A percentile compares a stretch with the other conserved stretches of the same genome.
Conservation (phyloP, 768 basidiomycete species). For the Omphalotus guepiniiformis region DNA sequence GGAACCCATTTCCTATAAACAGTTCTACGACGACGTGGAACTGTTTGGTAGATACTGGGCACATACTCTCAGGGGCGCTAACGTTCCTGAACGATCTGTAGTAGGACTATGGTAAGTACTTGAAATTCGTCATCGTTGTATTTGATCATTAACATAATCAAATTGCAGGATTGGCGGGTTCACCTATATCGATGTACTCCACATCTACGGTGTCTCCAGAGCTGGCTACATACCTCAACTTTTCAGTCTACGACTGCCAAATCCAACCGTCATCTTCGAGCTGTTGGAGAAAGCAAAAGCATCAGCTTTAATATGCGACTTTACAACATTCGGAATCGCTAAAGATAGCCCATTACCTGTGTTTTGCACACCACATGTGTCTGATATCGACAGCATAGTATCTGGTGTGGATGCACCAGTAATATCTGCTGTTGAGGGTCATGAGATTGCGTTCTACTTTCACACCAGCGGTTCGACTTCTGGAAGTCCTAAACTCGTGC, state of each 20-base stretch:
- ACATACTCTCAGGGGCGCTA: slow-evolving; percentile 37
- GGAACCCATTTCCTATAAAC: slow-evolving; percentile 57
- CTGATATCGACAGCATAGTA: slow-evolving; percentile 26
- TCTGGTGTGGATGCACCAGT: slow-evolving; percentile 30
- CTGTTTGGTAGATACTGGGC: slow-evolving; percentile 63
- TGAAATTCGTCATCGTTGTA: neutral
- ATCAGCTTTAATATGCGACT: slow-evolving; percentile 59
- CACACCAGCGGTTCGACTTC: slow-evolving; percentile 83
- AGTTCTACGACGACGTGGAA: slow-evolving; percentile 66
- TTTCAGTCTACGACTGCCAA: slow-evolving; percentile 75
- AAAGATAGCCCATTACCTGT: slow-evolving; percentile 44
- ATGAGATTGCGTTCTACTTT: slow-evolving; percentile 53
- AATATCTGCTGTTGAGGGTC: slow-evolving; percentile 28
- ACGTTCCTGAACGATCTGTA: slow-evolving; percentile 52
- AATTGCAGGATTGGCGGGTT: slow-evolving; percentile 63
- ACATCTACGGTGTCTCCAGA: slow-evolving; percentile 70
- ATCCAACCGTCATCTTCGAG: slow-evolving; percentile 66
- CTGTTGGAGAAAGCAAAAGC: slow-evolving; percentile 60
- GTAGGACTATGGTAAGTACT: slow-evolving; percentile 68
- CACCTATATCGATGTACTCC: slow-evolving; percentile 65
- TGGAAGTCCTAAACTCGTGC: slow-evolving; percentile 75
- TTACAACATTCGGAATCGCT: slow-evolving; percentile 43
- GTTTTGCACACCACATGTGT: slow-evolving; percentile 39
- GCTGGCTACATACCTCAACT: slow-evolving; percentile 77
- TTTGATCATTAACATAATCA: slow-evolving; percentile 2